A percentile compares a stretch with the other conserved stretches of the same genome.
Conservation (phyloP, 768 basidiomycete species). For the Termitomyces sp. region DNA sequence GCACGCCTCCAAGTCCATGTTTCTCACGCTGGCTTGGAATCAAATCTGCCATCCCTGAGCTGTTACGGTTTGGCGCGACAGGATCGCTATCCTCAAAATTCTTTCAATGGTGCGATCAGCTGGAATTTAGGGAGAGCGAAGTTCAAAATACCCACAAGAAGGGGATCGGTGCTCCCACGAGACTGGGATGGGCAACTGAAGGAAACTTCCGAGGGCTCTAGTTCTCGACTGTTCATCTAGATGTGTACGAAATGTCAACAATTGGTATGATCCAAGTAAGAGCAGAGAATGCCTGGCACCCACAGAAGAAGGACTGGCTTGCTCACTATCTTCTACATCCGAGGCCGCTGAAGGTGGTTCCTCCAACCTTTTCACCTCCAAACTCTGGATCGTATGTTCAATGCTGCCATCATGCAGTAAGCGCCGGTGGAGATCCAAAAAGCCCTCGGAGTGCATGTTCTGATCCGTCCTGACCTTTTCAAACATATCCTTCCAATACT, state of each 20-base stretch:
- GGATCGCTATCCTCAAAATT: no score
- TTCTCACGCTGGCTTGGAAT: not conserved
- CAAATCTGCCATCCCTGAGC: no score
- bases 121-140: not conserved
- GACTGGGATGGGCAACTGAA: no score
- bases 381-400: not conserved
- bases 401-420: not conserved
- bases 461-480: not conserved
- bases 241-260: not conserved
- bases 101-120: not conserved
- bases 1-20: not conserved
- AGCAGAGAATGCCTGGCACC: not conserved
- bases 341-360: not conserved
- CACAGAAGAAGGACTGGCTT: not conserved
- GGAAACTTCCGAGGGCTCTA: not conserved
- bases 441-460: not conserved
- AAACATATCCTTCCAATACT: not conserved
- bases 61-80: not conserved
- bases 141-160: not conserved
- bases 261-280: not conserved
- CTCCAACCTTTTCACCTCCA: not conserved
- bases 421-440: not conserved
- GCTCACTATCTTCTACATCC: not conserved
- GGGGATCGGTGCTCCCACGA: not conserved
- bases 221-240: not conserved